Base-by-base conservation (phyloP, 2,329 filamentous ascomycete species). In the Colletotrichum tanaceti region DNA sequence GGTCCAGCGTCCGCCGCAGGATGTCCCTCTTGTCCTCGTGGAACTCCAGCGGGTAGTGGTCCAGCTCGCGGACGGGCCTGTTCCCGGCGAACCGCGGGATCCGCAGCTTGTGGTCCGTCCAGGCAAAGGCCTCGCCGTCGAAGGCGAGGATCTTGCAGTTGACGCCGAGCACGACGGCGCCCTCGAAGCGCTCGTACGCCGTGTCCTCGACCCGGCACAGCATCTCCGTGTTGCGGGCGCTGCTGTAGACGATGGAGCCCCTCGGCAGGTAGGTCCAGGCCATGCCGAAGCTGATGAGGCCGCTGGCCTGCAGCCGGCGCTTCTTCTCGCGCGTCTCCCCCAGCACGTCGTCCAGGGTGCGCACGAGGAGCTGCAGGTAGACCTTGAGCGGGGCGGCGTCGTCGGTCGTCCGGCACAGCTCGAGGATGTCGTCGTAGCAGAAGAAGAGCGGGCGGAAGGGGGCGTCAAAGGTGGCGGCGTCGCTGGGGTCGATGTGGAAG, bases 231-330 rank as follows among this genome's bases (percentile, higher is more conserved):
- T 82, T 81, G 50, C 77, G 70, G 14, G 75, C 77, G 64, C 74
- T 78, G 66, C 75, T 79, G 71, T 83, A 82, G 49, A 83, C 72
- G 38, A 78, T 76, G 0, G 78, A 78, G 22, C 75, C 75, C 13
- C 75, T 76, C 10, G 82, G 80, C 72, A 84, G 84, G 46, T 80
- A 79, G 0, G 82, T 79, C 83, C 84, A 85, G 24, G 79, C 80
- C 0, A 79, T 75, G 39, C 77, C 75, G 72, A 79, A 84, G 44
- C 79, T 78, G 44, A 83, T 78, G 16, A 85, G 77, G 0, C 77
- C 77, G 35, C 75, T 78, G 1, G 74, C 73, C 44, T 77, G 75
- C 5, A 85, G 75, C 28, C 78, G 74, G 6, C 75, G 75, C 14
- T 77, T 73, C 70, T 80, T 81, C 55, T 72, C 71, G 39, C 77